Evolutionary conservation across 805 yeast genomes (phyloP).

Genomic region (Wickerhamiella musiphila): DNA sequence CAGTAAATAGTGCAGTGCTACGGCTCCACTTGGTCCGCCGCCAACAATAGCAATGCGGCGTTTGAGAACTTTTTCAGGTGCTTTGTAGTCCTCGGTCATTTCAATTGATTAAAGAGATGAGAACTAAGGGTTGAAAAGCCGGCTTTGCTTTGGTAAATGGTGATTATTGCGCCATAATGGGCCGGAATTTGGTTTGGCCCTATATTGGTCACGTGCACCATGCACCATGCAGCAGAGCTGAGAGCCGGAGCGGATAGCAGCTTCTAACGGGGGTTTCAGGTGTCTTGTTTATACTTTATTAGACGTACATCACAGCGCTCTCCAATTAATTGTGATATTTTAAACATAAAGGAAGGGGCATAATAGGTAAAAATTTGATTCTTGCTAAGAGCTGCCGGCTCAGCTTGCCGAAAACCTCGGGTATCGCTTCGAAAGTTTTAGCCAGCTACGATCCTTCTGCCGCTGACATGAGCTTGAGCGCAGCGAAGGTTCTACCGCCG

Average conservation of each 20-base stretch:
- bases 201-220: too few species aligned
- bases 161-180: too few species aligned
- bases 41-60: slow-evolving; percentile 9
- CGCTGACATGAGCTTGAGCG: slow-evolving; percentile 1
- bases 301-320: too few species aligned
- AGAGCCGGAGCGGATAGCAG: too few species aligned
- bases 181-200: too few species aligned
- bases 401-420: not conserved
- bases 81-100: not conserved
- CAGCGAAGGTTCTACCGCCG: slow-evolving; percentile 55
- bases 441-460: not conserved
- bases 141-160: not conserved
- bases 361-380: not conserved
- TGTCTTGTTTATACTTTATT: too few species aligned
- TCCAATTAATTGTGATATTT: too few species aligned
- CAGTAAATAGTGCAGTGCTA: slow-evolving; percentile 8
- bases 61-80: not conserved
- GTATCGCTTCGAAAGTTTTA: not conserved
- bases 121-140: too few species aligned
- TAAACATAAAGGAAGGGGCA: too few species aligned
- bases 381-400: not conserved
- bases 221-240: too few species aligned
- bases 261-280: too few species aligned
- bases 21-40: slow-evolving; percentile 11
- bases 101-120: too few species aligned